Percentiles rank a stretch among this genome's conserved stretches.
Evolutionary conservation across 306 rosid genomes (phyloP).

Genomic region (Cicer cuneatum): DNA sequence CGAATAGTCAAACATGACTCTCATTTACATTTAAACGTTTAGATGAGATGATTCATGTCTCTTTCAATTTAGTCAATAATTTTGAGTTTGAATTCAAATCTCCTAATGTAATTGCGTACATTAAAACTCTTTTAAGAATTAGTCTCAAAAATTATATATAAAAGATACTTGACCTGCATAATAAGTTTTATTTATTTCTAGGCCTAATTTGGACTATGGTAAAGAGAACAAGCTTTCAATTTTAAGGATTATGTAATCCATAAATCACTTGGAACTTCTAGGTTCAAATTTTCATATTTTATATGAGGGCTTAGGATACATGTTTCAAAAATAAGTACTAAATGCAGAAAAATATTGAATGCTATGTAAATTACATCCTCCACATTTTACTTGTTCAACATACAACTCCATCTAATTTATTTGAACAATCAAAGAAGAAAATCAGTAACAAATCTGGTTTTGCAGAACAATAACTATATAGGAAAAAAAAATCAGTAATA

Average conservation of each 20-base stretch:
- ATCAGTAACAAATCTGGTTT: too few relatives aligned
- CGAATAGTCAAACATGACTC: neutral
- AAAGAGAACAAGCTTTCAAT: constrained; percentile 24
- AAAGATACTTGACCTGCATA: neutral
- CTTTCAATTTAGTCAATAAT: neutral
- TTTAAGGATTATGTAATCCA: constrained; percentile 11
- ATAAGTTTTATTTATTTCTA: constrained; percentile 7
- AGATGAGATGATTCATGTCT: neutral
- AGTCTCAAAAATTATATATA: neutral
- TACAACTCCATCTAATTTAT: constrained; percentile 36
- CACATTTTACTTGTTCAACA: constrained; percentile 29
- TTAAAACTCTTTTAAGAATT: neutral
- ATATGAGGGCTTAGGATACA: neutral
- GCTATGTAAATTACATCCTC: constrained; percentile 2
- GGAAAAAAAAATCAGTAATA: too few relatives aligned
- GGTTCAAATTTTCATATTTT: constrained; percentile 30
- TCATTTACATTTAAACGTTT: neutral
- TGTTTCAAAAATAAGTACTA: constrained; percentile 20
- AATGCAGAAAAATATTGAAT: constrained; percentile 12
- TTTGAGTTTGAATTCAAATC: neutral
- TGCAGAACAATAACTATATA: too few relatives aligned
- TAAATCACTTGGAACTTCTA: constrained; percentile 32
- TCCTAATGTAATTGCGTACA: neutral
- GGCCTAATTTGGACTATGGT: constrained; percentile 3
- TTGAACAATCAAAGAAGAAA: constrained; percentile 28